phyloP scores from a whole-genome alignment of 371 early-diverging fungal genomes.

The Quaeritorhiza haematococci region DNA sequence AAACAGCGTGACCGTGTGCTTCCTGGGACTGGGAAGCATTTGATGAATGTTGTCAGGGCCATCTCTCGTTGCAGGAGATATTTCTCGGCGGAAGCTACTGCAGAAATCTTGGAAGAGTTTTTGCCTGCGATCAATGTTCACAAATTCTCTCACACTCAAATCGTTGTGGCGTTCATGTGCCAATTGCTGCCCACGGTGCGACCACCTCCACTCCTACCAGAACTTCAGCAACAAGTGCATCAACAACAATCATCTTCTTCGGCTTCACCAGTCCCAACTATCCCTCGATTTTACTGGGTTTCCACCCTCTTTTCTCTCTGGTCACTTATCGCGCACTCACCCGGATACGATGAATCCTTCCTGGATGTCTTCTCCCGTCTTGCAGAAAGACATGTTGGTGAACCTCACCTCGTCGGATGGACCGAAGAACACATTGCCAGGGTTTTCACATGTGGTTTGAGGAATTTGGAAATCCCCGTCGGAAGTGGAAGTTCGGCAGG shows the following conservation, averaged over 20 bases:
- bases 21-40: constrained; percentile 48
- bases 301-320: constrained; percentile 77
- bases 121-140: constrained; percentile 61
- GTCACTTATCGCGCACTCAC: constrained; percentile 58
- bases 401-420: constrained; percentile 47
- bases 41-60: constrained; percentile 1
- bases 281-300: constrained; percentile 59
- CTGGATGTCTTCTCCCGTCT: constrained; percentile 64
- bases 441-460: constrained; percentile 65
- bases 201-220: constrained; percentile 32
- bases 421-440: constrained; percentile 56
- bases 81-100: constrained; percentile 59
- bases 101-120: constrained; percentile 69
- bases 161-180: constrained; percentile 52
- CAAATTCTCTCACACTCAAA: constrained; percentile 45
- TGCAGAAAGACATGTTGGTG: constrained; percentile 52
- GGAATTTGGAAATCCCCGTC: constrained; percentile 74
- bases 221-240: constrained; percentile 1
- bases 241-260: not conserved
- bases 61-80: constrained; percentile 31
- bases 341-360: constrained; percentile 59
- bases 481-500: constrained; percentile 32
- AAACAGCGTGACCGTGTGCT: constrained; percentile 58
- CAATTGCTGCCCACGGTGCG: constrained; percentile 55
- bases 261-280: constrained; percentile 22